phyloP scores from a whole-genome alignment of 2,329 filamentous ascomycete genomes.

The Pyrenophora graminea region DNA sequence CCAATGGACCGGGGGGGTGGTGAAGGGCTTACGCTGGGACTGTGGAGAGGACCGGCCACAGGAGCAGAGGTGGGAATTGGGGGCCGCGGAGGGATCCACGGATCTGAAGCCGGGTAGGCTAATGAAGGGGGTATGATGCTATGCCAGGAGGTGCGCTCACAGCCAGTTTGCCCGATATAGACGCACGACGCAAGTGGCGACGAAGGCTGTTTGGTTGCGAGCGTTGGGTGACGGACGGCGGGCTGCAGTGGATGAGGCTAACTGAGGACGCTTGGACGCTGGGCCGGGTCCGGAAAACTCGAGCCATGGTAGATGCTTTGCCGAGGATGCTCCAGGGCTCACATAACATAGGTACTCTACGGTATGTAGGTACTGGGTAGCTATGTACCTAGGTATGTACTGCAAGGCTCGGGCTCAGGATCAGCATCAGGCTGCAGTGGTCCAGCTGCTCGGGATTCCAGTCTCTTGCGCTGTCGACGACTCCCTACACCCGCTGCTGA shows the following conservation, averaged over 20 bases:
- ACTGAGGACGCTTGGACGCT: slow-evolving; percentile 1
- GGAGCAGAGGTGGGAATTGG: slow-evolving; percentile 33
- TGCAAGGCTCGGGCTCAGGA: background rate
- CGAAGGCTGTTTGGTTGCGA: slow-evolving; percentile 10
- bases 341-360: background rate
- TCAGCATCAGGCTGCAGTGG: background rate
- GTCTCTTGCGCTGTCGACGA: background rate
- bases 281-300: slow-evolving; percentile 3
- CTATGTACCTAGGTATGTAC: too few species aligned
- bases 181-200: slow-evolving; percentile 7
- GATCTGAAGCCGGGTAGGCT: slow-evolving; percentile 18
- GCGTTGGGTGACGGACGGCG: slow-evolving; percentile 10
- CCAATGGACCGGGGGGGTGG: slow-evolving; percentile 23
- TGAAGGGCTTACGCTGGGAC: slow-evolving; percentile 37
- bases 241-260: slow-evolving; percentile 12
- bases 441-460: too few species aligned
- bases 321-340: slow-evolving; percentile 9
- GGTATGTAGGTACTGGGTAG: too few species aligned
- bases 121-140: slow-evolving; percentile 29
- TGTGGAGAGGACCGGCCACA: slow-evolving; percentile 30
- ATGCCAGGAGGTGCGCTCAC: slow-evolving; percentile 18
- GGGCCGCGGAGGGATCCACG: slow-evolving; percentile 34
- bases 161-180: slow-evolving; percentile 12
- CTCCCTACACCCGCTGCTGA: background rate
- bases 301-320: slow-evolving; percentile 3